Conservation (phyloP, 2,329 filamentous ascomycete species). For the Fusarium pseudoanthophilum region DNA sequence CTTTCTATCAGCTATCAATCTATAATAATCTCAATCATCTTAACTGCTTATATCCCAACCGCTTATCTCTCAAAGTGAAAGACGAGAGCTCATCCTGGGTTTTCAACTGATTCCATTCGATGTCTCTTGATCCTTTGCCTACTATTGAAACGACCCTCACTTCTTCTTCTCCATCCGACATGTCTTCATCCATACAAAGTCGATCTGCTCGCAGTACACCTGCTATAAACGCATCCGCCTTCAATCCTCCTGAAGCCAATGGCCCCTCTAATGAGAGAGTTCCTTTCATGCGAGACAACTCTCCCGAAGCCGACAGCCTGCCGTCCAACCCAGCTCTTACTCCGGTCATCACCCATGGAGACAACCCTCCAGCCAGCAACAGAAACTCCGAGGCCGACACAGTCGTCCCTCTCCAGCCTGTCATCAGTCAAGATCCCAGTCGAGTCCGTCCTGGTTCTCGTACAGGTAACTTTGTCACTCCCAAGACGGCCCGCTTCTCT, state of each 20-base stretch:
- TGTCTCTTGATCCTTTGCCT: conserved; percentile 29
- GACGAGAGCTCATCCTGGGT: conserved; percentile 1
- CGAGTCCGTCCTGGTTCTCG: conserved; percentile 35
- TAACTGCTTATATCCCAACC: background rate
- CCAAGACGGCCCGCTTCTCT: conserved; percentile 31
- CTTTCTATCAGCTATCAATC: background rate
- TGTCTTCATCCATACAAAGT: conserved; percentile 33
- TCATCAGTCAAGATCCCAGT: conserved; percentile 32
- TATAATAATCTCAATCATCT: conserved; percentile 1
- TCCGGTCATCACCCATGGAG: conserved; percentile 23
- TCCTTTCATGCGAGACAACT: conserved; percentile 23
- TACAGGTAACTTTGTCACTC: conserved; percentile 22
- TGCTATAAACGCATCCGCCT: conserved; percentile 29
- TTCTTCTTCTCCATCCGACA: conserved; percentile 22
- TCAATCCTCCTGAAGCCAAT: conserved; percentile 33
- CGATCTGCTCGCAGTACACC: conserved; percentile 44
- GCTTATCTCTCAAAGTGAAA: conserved; percentile 4
- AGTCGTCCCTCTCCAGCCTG: conserved; percentile 36
- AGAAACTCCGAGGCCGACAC: conserved; percentile 33
- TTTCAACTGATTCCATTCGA: conserved; percentile 10
- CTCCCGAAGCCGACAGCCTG: conserved; percentile 12
- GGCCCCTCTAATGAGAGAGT: conserved; percentile 23
- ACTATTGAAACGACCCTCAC: conserved; percentile 32
- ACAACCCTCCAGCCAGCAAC: conserved; percentile 4
- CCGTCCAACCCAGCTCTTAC: conserved; percentile 12